Evolutionary conservation across 2,329 filamentous ascomycete species (phyloP).

Genomic region (Rasamsonia emersonii): DNA sequence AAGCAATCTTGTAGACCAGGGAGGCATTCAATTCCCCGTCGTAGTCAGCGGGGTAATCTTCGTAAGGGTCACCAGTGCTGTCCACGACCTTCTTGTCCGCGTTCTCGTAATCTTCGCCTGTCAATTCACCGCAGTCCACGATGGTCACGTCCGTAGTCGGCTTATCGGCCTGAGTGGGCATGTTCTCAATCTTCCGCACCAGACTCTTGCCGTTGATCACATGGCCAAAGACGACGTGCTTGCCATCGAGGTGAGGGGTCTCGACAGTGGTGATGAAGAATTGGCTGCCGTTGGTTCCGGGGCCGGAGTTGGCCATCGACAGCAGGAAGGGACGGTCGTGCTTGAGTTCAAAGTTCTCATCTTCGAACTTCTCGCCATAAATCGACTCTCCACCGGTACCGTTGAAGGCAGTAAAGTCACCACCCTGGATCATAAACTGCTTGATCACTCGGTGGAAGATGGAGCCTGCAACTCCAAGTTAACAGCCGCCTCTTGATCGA

Average conservation of each 20-base stretch:
- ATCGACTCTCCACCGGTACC: constrained; percentile 95
- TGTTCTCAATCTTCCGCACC: constrained; percentile 81
- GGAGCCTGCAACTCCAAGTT: constrained; percentile 53
- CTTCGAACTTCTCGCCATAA: constrained; percentile 93
- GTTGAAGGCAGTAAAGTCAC: constrained; percentile 91
- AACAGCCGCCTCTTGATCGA: not conserved
- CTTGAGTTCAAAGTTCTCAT: constrained; percentile 89
- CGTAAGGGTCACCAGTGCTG: constrained; percentile 78
- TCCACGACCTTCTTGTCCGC: constrained; percentile 65
- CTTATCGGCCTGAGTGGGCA: constrained; percentile 69
- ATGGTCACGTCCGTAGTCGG: constrained; percentile 66
- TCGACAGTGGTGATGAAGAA: constrained; percentile 96
- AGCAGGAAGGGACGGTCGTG: constrained; percentile 89
- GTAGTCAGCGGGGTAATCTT: constrained; percentile 89
- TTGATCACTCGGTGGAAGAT: constrained; percentile 96
- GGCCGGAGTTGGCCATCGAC: constrained; percentile 96
- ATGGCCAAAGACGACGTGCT: constrained; percentile 96
- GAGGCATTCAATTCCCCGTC: constrained; percentile 55
- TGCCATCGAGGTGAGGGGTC: constrained; percentile 90
- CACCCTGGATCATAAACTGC: constrained; percentile 97
- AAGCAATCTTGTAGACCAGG: constrained; percentile 64
- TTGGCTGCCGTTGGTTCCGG: constrained; percentile 91
- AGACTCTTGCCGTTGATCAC: constrained; percentile 88
- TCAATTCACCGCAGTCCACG: constrained; percentile 76
- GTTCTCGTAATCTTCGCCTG: constrained; percentile 58